phyloP scores from a whole-genome alignment of 139 green algal species.

The Picochlorum costavermella region DNA sequence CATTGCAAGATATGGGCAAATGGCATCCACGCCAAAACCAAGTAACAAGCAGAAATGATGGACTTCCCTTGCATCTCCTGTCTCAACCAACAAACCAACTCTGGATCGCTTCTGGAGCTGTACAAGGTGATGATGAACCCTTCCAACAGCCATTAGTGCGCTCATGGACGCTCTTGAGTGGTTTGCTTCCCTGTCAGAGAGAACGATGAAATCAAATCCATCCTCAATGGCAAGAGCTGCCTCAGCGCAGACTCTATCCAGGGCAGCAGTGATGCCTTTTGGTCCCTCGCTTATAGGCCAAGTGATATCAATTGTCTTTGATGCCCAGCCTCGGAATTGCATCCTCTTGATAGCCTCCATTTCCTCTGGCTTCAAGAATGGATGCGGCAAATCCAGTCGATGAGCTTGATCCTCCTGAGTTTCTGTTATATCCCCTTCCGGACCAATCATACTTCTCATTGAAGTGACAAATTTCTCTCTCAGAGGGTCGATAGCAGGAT shows the following conservation, averaged over 20 bases:
- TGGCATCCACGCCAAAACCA: conserved; percentile 84
- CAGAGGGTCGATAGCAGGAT: conserved; percentile 94
- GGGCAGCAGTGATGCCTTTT: conserved; percentile 53
- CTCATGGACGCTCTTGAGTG: conserved; percentile 63
- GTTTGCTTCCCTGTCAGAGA: conserved; percentile 55
- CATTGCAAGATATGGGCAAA: conserved; percentile 91
- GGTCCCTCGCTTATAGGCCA: conserved; percentile 62
- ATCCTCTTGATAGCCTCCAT: conserved; percentile 74
- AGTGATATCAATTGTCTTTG: conserved; percentile 78
- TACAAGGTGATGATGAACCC: conserved; percentile 86
- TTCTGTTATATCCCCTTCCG: conserved; percentile 78
- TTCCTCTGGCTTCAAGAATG: conserved; percentile 72
- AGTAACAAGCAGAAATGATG: conserved; percentile 92
- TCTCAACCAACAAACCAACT: conserved; percentile 76
- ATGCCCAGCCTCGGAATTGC: conserved; percentile 50
- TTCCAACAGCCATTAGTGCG: conserved; percentile 71
- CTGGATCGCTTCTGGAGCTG: conserved; percentile 45
- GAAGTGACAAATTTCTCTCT: conserved; percentile 89
- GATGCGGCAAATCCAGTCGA: conserved; percentile 69
- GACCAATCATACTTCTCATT: conserved; percentile 82
- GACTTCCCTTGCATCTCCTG: conserved; percentile 63
- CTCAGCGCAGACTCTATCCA: conserved; percentile 69
- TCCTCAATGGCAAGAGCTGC: conserved; percentile 58
- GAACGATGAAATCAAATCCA: conserved; percentile 70
- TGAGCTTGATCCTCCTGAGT: conserved; percentile 47